Evolutionary conservation across 768 basidiomycete genomes (phyloP), one percentile per base, ranked within the genome.

Genomic region (Leccinellum rugosiceps): DNA sequence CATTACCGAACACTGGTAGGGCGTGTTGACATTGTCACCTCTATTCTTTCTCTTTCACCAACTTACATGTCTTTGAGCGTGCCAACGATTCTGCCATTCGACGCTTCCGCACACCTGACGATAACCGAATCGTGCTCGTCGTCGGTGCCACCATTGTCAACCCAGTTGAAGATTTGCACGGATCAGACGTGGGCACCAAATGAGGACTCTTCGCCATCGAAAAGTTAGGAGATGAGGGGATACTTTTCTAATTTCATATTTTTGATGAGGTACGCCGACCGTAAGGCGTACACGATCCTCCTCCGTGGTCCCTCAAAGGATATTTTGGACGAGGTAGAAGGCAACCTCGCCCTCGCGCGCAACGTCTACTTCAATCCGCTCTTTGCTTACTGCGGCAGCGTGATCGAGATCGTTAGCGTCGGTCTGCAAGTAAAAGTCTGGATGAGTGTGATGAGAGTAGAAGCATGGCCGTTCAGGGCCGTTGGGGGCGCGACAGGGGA

Each of bases 251-350:
- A 14, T 7, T 35, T 14, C 34, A 35, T 34, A 0, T 35, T 6
- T 34, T 34, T 28, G 7, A 28, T 28, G n/a, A n/a, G n/a, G n/a
- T n/a, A n/a, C 77, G 75, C 76, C 34, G 78, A 81, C 14, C 97
- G 97, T 5, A 96, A 97, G 76, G 97, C 96, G 1, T 98, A 97
- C 81, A 98, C 96, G 11, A 94, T 98, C 75, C 84, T 99, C 48
- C 89, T 99, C 14, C 93, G 96, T 43, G 95, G 97, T 2, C 97
- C 97, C 0, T 96, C 94, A 3, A 99, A 98, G 74, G 97, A 98
- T 68, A 94, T 98, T 65, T 80, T 99, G 50, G 97, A 98, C 73
- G 97, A 98, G 76, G 92, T 98, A 64, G 97, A 98, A 73, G 86
- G 96, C 51, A 99, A 98, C 74, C 98, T 99, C 89, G 85, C 88